phyloP scores from a whole-genome alignment of 116 monocot genomes.

The Dioscorea cayenensis region DNA sequence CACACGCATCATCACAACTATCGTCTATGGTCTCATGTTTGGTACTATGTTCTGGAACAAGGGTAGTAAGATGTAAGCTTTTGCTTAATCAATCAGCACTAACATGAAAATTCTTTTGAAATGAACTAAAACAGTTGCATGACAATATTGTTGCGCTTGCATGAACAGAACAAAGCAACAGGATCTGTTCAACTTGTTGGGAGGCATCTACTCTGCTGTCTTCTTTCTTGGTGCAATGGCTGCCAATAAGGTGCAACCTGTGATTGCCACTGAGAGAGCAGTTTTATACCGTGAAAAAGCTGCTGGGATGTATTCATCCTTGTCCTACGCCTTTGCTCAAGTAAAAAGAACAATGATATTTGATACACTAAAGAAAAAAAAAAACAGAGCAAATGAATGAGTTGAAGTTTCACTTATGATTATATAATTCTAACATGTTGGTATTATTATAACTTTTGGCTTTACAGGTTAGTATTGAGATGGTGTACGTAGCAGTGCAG shows the following conservation, averaged over 20 bases:
- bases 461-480: conserved; percentile 57
- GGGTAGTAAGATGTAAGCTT: conserved; percentile 17
- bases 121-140: too few relatives aligned
- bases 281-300: conserved; percentile 76
- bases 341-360: conserved; percentile 13
- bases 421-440: too few relatives aligned
- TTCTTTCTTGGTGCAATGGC: conserved; percentile 68
- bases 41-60: conserved; percentile 62
- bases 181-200: conserved; percentile 68
- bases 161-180: conserved; percentile 48
- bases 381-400: too few relatives aligned
- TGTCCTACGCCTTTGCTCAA: conserved; percentile 73
- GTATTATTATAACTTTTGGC: neutral
- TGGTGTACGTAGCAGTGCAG: conserved; percentile 48
- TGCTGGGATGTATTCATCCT: conserved; percentile 76
- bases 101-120: too few relatives aligned
- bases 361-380: too few relatives aligned
- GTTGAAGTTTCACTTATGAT: too few relatives aligned
- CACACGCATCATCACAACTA: conserved; percentile 50
- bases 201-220: conserved; percentile 57
- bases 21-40: conserved; percentile 35
- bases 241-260: conserved; percentile 45
- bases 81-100: neutral
- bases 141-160: neutral
- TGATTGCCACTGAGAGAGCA: conserved; percentile 57